These are phyloP conservation scores for Kockovaella imperatae DNA, from an alignment of 768 basidiomycete species.

Conservation along the genomic window DNA sequence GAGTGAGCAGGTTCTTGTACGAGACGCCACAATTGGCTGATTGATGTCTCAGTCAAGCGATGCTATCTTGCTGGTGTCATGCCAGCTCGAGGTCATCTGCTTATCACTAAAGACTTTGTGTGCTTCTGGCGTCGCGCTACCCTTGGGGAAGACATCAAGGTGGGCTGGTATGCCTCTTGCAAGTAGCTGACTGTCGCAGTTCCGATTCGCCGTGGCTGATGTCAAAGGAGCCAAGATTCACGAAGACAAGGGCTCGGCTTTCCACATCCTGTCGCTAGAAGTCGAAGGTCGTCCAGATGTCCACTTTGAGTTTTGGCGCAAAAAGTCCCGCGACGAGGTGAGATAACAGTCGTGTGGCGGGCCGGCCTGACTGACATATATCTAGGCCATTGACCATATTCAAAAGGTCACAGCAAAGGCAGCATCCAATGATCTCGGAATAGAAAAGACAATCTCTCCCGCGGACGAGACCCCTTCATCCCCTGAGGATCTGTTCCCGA, in stretches of 20 bases:
- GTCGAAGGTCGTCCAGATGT: constrained; percentile 51
- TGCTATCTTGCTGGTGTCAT: constrained; percentile 39
- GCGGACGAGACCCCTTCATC: too few species aligned
- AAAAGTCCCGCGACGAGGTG: constrained; percentile 49
- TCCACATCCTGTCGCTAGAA: constrained; percentile 48
- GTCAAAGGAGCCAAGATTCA: constrained; percentile 48
- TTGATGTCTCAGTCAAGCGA: constrained; percentile 29
- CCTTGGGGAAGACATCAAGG: constrained; percentile 39
- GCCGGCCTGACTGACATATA: too few species aligned
- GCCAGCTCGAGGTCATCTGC: constrained; percentile 41
- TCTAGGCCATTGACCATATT: too few species aligned
- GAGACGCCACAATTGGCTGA: constrained; percentile 4
- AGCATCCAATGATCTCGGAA: too few species aligned
- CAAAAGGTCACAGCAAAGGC: too few species aligned
- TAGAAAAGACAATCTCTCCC: too few species aligned
- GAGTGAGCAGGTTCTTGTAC: constrained; percentile 17
- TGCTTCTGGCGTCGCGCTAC: constrained; percentile 40
- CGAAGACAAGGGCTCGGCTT: constrained; percentile 24
- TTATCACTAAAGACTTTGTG: constrained; percentile 33
- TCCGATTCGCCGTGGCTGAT: constrained; percentile 48
- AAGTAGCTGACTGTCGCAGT: constrained; percentile 21
- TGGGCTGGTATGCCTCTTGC: constrained; percentile 10
- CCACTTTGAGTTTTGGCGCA: constrained; percentile 51
- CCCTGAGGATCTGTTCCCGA: too few species aligned
- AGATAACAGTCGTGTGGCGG: too few species aligned